Evolutionary conservation across 2,329 filamentous ascomycete species (phyloP).

Genomic region (Aureobasidium vineae): DNA sequence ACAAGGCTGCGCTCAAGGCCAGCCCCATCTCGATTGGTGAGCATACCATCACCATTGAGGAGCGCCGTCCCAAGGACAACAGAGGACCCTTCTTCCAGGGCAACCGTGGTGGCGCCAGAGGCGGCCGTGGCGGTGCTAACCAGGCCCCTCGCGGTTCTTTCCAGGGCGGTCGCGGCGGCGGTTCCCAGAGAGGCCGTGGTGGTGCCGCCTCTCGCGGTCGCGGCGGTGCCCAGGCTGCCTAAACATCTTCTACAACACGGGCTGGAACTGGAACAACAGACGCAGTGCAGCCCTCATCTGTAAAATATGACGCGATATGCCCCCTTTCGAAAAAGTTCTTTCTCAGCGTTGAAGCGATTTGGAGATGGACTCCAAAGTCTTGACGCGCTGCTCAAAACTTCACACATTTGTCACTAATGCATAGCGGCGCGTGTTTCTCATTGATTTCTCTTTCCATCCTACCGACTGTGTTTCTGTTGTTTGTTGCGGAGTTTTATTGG

Average conservation of each 20-base stretch:
- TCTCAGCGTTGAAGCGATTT: slow-evolving; percentile 26
- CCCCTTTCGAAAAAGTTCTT: slow-evolving; percentile 27
- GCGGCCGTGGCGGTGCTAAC: slow-evolving; percentile 43
- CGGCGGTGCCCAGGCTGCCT: slow-evolving; percentile 32
- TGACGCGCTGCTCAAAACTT: slow-evolving; percentile 20
- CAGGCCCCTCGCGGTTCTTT: slow-evolving; percentile 63
- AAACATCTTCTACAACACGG: slow-evolving; percentile 3
- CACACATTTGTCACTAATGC: slow-evolving; percentile 26
- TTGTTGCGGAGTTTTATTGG: slow-evolving; percentile 24
- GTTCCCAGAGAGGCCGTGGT: slow-evolving; percentile 44
- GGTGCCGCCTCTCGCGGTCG: slow-evolving; percentile 38
- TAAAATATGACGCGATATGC: slow-evolving; percentile 26
- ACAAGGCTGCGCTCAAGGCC: slow-evolving; percentile 75
- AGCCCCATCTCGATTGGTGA: slow-evolving; percentile 85
- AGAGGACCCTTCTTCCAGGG: slow-evolving; percentile 38
- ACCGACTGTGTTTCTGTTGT: slow-evolving; percentile 22
- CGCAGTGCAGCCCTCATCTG: slow-evolving; percentile 4
- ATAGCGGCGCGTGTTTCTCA: slow-evolving; percentile 26
- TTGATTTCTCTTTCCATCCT: slow-evolving; percentile 15
- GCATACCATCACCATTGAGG: slow-evolving; percentile 82
- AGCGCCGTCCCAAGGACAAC: slow-evolving; percentile 65
- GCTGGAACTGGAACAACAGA: not conserved
- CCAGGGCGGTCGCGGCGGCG: slow-evolving; percentile 64
- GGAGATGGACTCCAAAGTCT: slow-evolving; percentile 15
- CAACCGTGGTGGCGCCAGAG: slow-evolving; percentile 42